Evolutionary conservation across 2,329 filamentous ascomycete genomes (phyloP).

Genomic region (Pseudogymnoascus sp.): DNA sequence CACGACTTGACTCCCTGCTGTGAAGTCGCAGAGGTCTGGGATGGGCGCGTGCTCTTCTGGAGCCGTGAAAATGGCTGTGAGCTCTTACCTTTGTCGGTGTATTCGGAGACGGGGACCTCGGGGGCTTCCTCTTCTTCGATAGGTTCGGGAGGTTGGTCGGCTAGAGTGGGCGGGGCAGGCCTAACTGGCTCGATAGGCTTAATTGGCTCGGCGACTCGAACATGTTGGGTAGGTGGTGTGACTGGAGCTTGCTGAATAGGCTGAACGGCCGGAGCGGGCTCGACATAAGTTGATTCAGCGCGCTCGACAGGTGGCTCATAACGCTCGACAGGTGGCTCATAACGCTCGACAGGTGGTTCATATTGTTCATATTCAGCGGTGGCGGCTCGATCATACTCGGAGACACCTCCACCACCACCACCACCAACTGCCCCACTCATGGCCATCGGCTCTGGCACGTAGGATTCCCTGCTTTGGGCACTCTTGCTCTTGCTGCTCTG

Average conservation of each 20-base stretch:
- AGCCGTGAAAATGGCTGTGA: conserved; percentile 17
- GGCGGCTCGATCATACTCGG: not conserved
- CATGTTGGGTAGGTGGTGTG: not conserved
- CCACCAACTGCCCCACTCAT: not conserved
- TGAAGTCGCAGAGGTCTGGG: conserved; percentile 13
- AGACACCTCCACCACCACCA: not conserved
- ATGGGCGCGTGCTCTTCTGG: conserved; percentile 17
- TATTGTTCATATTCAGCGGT: not conserved
- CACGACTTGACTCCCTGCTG: conserved; percentile 40
- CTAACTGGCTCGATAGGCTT: not conserved
- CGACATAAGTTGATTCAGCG: not conserved
- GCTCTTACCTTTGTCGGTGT: conserved; percentile 10
- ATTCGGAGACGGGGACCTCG: conserved; percentile 17
- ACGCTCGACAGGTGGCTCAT: too few species aligned
- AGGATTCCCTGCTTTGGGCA: conserved; percentile 11
- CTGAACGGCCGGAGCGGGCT: not conserved
- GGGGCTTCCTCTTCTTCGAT: conserved; percentile 20
- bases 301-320: not conserved
- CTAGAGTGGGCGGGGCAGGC: not conserved
- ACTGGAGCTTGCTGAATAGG: not conserved
- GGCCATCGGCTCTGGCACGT: conserved; percentile 4
- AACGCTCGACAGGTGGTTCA: too few species aligned
- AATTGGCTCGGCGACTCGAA: not conserved
- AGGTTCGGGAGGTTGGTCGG: conserved; percentile 24
- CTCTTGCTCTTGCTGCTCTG: conserved; percentile 20